Base-by-base conservation (phyloP, 176 grass and related monocot species). In the Leersia perrieri region DNA sequence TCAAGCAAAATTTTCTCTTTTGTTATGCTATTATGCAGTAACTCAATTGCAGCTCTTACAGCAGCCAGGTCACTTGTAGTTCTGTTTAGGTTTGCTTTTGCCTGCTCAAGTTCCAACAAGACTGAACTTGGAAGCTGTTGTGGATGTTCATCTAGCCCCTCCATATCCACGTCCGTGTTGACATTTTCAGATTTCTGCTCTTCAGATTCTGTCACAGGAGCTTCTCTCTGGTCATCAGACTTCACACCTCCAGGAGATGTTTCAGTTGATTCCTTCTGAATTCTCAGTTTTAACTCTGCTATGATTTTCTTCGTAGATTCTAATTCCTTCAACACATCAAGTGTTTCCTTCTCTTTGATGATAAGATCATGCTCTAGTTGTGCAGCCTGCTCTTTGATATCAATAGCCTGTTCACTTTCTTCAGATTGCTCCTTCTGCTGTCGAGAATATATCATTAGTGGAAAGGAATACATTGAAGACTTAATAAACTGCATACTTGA, bases 241-340 rank as follows among this genome's bases (percentile, higher is more conserved):
- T 74, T 69, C 6, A 9, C 39, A 28, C 22, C 20, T 63, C 28
- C 10, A 23, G 72, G 30, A 74, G 49, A 53, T 75, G 69, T 12
- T 63, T 75, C 76, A 53, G 63, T 63, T 31, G 25, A 67, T 85
- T 94, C 83, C 68, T 81, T 89, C n/a, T 83, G 86, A 57, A 98
- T 89, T 80, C 82, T 98, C 53, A 82, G 75, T 61, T 98, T 98
- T 9, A 98, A 75, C 30, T 80, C 72, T 27, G 88, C 76, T 64
- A 98, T 85, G 34, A 92, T 71, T 84, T 92, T 90, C 80, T 94
- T 98, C 68, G 92, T 82, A 34, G 87, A 81, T 22, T 98, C 95
- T 38, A 98, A 78, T 47, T 94, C 95, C 86, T 98, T 92, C 30
- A 94, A 67, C 28, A 98, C 90, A 67, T 90, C 73, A 42, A 94